Conservation (phyloP, 176 grass and related monocot species). For the Secale cereale region DNA sequence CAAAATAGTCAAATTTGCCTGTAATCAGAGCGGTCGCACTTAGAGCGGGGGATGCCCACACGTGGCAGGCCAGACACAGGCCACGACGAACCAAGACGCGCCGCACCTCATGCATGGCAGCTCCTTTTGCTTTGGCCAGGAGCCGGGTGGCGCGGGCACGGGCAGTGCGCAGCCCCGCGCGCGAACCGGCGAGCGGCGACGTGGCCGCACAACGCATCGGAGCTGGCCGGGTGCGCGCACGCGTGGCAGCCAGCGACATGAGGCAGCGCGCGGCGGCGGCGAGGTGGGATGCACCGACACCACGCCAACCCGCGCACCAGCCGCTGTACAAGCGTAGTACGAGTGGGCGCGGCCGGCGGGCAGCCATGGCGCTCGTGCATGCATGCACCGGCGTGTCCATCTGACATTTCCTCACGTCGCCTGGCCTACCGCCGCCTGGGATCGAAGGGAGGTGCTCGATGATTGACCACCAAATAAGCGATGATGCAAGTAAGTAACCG, state of each 20-base stretch:
- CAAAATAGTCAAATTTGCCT: no score
- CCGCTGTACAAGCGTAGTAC: background rate
- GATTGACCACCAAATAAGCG: background rate
- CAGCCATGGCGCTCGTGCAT: background rate
- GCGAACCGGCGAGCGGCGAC: background rate
- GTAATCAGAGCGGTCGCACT: background rate
- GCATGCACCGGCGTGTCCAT: background rate
- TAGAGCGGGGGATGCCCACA: background rate
- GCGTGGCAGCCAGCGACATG: background rate
- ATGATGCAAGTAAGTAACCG: slow-evolving; percentile 5
- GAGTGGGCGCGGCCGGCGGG: no score
- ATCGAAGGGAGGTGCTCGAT: background rate
- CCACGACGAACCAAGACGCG: background rate
- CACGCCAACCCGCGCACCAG: background rate
- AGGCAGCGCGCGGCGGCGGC: background rate
- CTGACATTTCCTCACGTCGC: background rate
- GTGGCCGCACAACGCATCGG: background rate
- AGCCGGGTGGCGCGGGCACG: background rate
- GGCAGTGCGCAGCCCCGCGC: no score
- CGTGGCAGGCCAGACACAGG: background rate
- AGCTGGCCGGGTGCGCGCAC: background rate
- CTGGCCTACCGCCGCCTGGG: background rate
- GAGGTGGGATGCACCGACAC: background rate
- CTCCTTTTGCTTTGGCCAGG: background rate
- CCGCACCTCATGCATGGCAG: background rate